phyloP scores from a whole-genome alignment of 2,329 filamentous ascomycete genomes.

The Pestalotiopsis sp. region DNA sequence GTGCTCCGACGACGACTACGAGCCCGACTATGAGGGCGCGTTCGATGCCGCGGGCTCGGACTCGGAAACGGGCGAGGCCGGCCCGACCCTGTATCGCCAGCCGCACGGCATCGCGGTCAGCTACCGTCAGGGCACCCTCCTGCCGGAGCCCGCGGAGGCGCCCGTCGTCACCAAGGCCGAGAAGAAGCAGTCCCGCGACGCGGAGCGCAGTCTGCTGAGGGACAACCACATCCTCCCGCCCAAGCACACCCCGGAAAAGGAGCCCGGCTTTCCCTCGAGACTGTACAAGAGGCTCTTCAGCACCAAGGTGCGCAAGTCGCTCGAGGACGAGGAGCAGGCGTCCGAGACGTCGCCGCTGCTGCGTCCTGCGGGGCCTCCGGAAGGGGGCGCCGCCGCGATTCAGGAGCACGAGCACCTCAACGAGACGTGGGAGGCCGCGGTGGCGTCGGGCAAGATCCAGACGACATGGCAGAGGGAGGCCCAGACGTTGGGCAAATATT shows the following conservation, averaged over 20 bases:
- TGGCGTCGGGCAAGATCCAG: constrained; percentile 77
- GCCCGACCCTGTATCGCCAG: constrained; percentile 68
- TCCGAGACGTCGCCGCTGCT: constrained; percentile 42
- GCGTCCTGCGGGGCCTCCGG: constrained; percentile 43
- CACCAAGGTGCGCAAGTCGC: constrained; percentile 50
- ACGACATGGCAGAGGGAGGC: constrained; percentile 92
- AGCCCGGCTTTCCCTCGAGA: constrained; percentile 39
- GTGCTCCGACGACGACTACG: constrained; percentile 58
- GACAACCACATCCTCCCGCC: constrained; percentile 69
- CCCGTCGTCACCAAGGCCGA: constrained; percentile 57
- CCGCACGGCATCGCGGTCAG: constrained; percentile 78
- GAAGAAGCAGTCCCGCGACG: constrained; percentile 57
- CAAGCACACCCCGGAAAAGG: constrained; percentile 48
- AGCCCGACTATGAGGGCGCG: constrained; percentile 31
- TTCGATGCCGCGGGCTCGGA: constrained; percentile 30
- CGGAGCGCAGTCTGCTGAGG: constrained; percentile 62
- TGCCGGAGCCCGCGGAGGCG: constrained; percentile 54
- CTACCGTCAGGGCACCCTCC: constrained; percentile 69
- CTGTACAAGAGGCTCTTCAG: constrained; percentile 53
- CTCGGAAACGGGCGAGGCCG: constrained; percentile 38
- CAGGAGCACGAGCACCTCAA: constrained; percentile 62
- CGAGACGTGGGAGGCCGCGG: constrained; percentile 83
- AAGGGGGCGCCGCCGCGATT: constrained; percentile 36
- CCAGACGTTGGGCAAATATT: constrained; percentile 76
- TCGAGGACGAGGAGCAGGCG: constrained; percentile 44